Base-by-base conservation (phyloP, 371 early-diverging fungal genomes). In the Chytridium lagenaria region DNA sequence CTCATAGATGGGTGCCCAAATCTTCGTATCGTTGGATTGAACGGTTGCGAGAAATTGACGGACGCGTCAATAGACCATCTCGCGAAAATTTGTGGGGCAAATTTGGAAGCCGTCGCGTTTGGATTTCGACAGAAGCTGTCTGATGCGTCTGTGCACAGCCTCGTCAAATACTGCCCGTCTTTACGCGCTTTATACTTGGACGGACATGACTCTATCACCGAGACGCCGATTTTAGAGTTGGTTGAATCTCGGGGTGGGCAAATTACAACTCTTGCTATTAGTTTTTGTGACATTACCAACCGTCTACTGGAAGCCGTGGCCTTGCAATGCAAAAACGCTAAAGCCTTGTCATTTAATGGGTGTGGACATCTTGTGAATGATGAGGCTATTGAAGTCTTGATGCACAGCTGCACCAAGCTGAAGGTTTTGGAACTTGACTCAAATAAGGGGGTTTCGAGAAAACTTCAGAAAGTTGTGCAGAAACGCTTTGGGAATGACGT, bases 81-180 rank as follows among this genome's bases (percentile, higher is more conserved):
- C 16, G 38, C 69, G 1, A 19, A 0, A 23, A n/a, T 3, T 31
- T 74, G 69, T 34, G 36, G 61, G 7, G 31, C 69, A 0, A 36
- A 39, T 26, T 59, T 74, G 34, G 74, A 74, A 50, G 68, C 74
- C 30, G 30, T 74, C 5, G 74, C 74, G 1, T 63, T 74, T 61
- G 74, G 74, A 2, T 74, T 68, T 37, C 59, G 69, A 15, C 74
- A 74, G 44, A 2, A 30, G 28, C 22, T 69, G 7, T 22, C 68
- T 10, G 69, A 69, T 37, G 34, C 44, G 12, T 19, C 65, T n/a
- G 31, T 74, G 10, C n/a, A 22, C 5, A 22, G 26, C 36, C 55
- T 74, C 15, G 37, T 67, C 31, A 23, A 50, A 16, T 12, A 34
- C 28, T 36, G 50, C 39, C 59, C 59, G n/a, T 5, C 15, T 12